Conservation (phyloP, 176 grass and related monocot genomes). For the Melocanna baccifera region DNA sequence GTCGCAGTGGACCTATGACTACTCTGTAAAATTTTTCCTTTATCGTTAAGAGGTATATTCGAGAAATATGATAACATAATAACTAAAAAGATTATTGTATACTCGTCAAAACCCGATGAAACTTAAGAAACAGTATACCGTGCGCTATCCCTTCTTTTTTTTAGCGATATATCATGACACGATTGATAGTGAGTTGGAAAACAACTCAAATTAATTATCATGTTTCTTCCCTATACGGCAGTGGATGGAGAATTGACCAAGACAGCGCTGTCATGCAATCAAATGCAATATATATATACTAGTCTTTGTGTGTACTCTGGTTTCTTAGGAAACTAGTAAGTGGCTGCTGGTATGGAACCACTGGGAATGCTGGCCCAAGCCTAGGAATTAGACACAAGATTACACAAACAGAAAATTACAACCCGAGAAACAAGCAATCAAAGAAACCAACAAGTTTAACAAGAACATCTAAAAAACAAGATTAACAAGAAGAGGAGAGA, state of each 20-base stretch:
- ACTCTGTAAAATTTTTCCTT: too few species aligned
- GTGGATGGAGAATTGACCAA: constrained; percentile 15
- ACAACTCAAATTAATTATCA: background rate
- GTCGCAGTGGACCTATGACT: too few species aligned
- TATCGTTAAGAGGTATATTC: too few species aligned
- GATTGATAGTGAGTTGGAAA: background rate
- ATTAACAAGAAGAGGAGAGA: too few species aligned
- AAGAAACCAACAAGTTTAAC: background rate
- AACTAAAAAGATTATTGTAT: too few species aligned
- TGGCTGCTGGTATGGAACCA: background rate
- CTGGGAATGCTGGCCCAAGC: background rate
- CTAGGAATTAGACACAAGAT: background rate
- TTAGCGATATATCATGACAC: constrained; percentile 15
- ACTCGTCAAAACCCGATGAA: too few species aligned
- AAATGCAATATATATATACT: background rate
- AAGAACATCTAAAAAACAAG: too few species aligned
- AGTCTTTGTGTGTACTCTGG: background rate
- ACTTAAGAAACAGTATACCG: too few species aligned
- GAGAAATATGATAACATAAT: too few species aligned
- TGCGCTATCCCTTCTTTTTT: too few species aligned
- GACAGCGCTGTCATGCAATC: background rate
- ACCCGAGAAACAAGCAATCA: background rate
- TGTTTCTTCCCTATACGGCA: background rate
- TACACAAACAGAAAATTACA: background rate
- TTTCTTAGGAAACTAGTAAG: background rate